Evolutionary conservation across 257 asterid genomes (phyloP), one percentile per base, ranked within the genome.

Genomic region (Solanum chilense): DNA sequence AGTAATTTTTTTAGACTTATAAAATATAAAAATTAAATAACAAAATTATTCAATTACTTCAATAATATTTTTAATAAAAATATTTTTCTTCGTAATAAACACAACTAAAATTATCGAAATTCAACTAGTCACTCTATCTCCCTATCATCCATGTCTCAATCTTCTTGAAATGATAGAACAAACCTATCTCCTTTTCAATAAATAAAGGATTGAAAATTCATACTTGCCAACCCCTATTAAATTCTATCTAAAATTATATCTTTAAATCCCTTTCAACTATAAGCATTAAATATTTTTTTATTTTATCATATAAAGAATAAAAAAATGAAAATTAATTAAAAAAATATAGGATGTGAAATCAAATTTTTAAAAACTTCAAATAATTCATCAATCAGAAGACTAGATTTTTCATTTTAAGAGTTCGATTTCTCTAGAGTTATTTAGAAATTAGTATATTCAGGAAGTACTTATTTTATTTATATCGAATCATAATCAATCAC

Each of bases 371-470:
- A 66, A 25, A 33, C 9, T 33, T 18, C 6, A 9, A 3, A 71
- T 0, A 71, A 35, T 18, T 4, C 3, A 33, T 33, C 1, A 0
- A 71, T 18, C 20, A 6, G n/a, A 71, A 12, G 1, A 16, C 0
- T 33, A 18, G 2, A 0, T 18, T 31, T 8, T 35, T 0, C 3
- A 0, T 1, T 9, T 3, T 33, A 33, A 71, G 8, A 4, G 15
- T 3, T 18, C 0, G 1, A 33, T 71, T 35, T 12, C 9, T 71
- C 7, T 9, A 70, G 2, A 70, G 7, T 29, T 29, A 56, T 20
- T 20, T 56, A 56, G 64, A 20, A 52, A 52, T 18, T 52, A 52
- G 1, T 52, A 52, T 56, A 56, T 56, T 56, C n/a, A 4, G n/a
- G 2, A 4, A 56, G 27, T 4, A 70, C 3, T 7, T 15, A 8